Evolutionary conservation across 768 basidiomycete species (phyloP), one percentile per base, ranked within the genome.

Genomic region (Hypsizygus marmoreus): DNA sequence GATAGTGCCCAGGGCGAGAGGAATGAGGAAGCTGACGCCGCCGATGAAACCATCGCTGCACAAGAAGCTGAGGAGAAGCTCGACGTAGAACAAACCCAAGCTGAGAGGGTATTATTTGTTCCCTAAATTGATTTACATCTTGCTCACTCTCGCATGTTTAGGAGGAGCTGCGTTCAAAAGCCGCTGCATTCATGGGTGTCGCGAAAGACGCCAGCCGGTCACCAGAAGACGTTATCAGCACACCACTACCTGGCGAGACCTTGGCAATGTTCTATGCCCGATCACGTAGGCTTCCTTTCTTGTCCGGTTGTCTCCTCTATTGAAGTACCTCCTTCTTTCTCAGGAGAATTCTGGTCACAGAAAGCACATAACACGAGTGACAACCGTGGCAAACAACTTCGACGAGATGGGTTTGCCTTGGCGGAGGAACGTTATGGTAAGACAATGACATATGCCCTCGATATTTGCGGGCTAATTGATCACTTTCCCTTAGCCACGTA

Each of bases 201-300:
- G 65, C 82, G 6, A 81, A 78, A 41, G 82, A 81, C 43, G 68
- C 71, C 16, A 65, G 72, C 4, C 74, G 82, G 4, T 79, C 86
- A 1, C 70, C 77, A 0, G 91, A 92, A 58, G 90, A 93, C 47
- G 64, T 79, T 0, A 60, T 87, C 20, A 87, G 84, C 55, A 93
- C 91, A 0, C 93, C 93, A 0, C 70, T 86, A 3, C 90, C 91
- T 0, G 90, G 91, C 9, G 93, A 95, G 63, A 88, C 87, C 0
- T 66, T 94, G 6, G 84, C 90, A 0, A 74, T 76, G 65, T 95
- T 95, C 62, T 95, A 92, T 56, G 81, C 86, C 4, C 81, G 91
- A 6, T 84, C 87, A 13, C 80, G 89, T 86, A 61, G 55, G 86
- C 72, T 9, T 5, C 16, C 6, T 22, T 34, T 28, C 8, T 29